A percentile compares a stretch with the other conserved stretches of the same genome.
Evolutionary conservation across 192 early-diverging fungal species (phyloP).

Genomic region (Physocladia obscura): DNA sequence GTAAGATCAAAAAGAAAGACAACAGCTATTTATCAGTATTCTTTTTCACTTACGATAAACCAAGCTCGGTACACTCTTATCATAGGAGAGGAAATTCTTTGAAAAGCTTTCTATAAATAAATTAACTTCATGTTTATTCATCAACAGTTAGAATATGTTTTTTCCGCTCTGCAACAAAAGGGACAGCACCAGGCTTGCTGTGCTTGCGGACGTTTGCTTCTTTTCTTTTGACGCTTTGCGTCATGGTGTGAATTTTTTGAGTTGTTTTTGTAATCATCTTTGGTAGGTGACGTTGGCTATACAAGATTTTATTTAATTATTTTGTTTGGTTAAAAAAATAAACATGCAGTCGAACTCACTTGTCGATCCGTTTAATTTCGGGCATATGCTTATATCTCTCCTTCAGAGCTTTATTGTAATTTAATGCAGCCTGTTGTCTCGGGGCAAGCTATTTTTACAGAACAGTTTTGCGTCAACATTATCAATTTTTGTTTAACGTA

Average conservation of each 20-base stretch:
- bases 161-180: constrained; percentile 49
- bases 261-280: constrained; percentile 79
- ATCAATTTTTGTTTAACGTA: neutral
- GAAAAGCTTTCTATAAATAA: no score
- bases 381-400: constrained; percentile 88
- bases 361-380: constrained; percentile 82
- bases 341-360: neutral
- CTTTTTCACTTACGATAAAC: no score
- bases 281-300: constrained; percentile 83
- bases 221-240: constrained; percentile 76
- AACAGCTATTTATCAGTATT: no score
- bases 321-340: neutral
- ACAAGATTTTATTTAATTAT: neutral
- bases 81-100: no score
- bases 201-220: constrained; percentile 91
- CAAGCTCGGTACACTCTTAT: no score
- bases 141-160: constrained; percentile 52
- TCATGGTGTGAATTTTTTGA: constrained; percentile 77
- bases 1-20: no score
- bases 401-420: constrained; percentile 87
- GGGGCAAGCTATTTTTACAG: constrained; percentile 35
- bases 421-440: constrained; percentile 74
- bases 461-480: neutral
- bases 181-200: constrained; percentile 58
- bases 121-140: constrained; percentile 36